Conservation (phyloP, 2,329 filamentous ascomycete genomes). For the Kalmusia sp. region DNA sequence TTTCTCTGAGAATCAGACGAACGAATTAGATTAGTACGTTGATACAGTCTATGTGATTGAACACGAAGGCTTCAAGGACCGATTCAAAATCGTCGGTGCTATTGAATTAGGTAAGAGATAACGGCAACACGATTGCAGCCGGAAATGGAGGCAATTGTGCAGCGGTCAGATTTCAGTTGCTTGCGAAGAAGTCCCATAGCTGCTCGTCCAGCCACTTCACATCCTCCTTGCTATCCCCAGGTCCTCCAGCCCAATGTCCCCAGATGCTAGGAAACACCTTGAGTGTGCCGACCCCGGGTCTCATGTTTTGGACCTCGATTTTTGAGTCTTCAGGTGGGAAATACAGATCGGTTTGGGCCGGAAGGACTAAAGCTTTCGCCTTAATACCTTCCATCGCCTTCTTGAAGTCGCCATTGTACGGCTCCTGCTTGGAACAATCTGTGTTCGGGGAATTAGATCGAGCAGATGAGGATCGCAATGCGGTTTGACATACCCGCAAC, state of each 20-base stretch:
- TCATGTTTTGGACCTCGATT: conserved; percentile 72
- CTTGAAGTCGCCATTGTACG: conserved; percentile 71
- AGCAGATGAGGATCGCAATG: too few relatives aligned
- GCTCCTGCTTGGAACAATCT: conserved; percentile 67
- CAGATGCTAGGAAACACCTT: conserved; percentile 66
- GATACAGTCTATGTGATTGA: conserved; percentile 37
- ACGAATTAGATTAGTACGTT: conserved; percentile 30
- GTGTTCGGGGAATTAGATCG: too few relatives aligned
- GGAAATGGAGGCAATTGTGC: too few relatives aligned
- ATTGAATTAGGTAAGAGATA: conserved; percentile 13
- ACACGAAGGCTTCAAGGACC: conserved; percentile 29
- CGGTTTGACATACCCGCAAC: conserved; percentile 60
- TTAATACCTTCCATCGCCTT: conserved; percentile 70
- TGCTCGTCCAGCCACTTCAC: conserved; percentile 74
- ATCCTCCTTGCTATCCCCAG: conserved; percentile 74
- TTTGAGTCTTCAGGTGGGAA: conserved; percentile 83
- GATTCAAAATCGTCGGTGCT: conserved; percentile 31
- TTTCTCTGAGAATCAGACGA: not conserved
- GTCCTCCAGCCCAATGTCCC: conserved; percentile 69
- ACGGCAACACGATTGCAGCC: not conserved
- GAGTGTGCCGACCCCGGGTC: conserved; percentile 62
- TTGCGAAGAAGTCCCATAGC: conserved; percentile 60
- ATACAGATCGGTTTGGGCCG: conserved; percentile 77
- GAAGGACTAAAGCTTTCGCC: conserved; percentile 74
- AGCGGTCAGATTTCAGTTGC: conserved; percentile 17